Evolutionary conservation across 345 rosid genomes (phyloP), one percentile per base, ranked within the genome.

Genomic region (Hibiscus syriacus): DNA sequence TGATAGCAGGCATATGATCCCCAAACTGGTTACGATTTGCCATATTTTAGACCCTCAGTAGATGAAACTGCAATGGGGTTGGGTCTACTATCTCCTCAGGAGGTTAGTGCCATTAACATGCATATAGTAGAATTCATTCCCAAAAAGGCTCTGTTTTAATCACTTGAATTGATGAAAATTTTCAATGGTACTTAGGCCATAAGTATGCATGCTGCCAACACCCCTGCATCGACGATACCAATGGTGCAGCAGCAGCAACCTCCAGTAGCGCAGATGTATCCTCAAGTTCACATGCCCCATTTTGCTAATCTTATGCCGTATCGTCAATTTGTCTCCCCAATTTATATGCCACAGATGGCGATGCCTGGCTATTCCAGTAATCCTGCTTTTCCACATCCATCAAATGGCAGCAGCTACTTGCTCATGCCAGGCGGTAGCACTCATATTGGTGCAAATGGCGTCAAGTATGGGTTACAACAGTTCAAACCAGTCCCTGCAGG

Each of bases 331-430:
- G 60, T 90, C 66, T 84, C 97, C 56, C 98, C 96, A 1, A 81
- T 92, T 70, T 92, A 88, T 70, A 81, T 88, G n/a, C 97, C 97
- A 12, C 97, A 84, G 39, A 90, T 92, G 90, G 90, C 95, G 63
- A 77, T 92, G 89, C 90, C 88, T 49, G 96, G 97, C 17, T 93
- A 90, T 76, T 84, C 98, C 5, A 80, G 83, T 70, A 88, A 83
- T 66, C 88, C 89, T 62, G 88, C 86, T 25, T 92, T 84, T 77
- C 80, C 97, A 5, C 96, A 92, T 74, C 96, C 97, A 65, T 80
- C 96, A 38, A 88, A 83, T 77, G 96, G 94, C 66, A 90, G 79
- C 78, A 82, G 85, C 72, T 93, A 88, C 74, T 58, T 90, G 86
- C 67, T 93, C 76, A 90, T 93, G 98, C 90, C 92, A 38, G 96